phyloP scores from a whole-genome alignment of 768 basidiomycete genomes.

The Asterophora parasitica region DNA sequence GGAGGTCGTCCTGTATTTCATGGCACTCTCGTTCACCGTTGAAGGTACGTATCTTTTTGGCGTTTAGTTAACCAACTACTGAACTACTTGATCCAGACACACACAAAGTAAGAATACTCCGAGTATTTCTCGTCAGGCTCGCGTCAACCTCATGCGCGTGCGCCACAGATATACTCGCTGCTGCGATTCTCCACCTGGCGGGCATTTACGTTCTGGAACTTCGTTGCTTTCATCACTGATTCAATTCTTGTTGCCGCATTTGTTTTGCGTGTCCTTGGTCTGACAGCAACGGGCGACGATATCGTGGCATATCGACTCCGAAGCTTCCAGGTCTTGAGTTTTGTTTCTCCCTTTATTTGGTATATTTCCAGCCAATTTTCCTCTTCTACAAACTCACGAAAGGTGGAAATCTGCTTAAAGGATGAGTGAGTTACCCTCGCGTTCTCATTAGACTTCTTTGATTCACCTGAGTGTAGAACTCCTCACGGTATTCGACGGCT shows the following conservation, averaged over 20 bases:
- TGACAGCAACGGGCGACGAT: conserved; percentile 33
- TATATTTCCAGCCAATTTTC: conserved; percentile 21
- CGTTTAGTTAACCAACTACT: background rate
- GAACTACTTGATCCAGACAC: conserved; percentile 33
- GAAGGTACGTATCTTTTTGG: conserved; percentile 57
- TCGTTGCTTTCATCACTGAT: conserved; percentile 69
- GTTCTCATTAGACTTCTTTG: background rate
- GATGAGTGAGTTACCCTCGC: conserved; percentile 63
- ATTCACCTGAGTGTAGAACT: conserved; percentile 43
- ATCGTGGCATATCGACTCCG: conserved; percentile 40
- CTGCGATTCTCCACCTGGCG: conserved; percentile 73
- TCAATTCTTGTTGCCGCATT: conserved; percentile 71
- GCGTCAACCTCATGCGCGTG: background rate
- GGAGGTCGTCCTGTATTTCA: conserved; percentile 75
- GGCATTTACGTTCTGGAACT: conserved; percentile 79
- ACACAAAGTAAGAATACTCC: conserved; percentile 40
- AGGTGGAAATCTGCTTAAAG: conserved; percentile 28
- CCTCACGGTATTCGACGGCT: conserved; percentile 77
- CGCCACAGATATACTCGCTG: conserved; percentile 58
- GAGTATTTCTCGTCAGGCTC: background rate
- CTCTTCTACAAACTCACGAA: background rate
- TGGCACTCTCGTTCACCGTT: conserved; percentile 71
- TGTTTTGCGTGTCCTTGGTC: conserved; percentile 59
- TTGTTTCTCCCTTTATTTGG: conserved; percentile 87
- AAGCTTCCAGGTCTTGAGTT: conserved; percentile 89